Evolutionary conservation across 2,329 filamentous ascomycete genomes (phyloP).

Genomic region (Aspergillaceae sp.): DNA sequence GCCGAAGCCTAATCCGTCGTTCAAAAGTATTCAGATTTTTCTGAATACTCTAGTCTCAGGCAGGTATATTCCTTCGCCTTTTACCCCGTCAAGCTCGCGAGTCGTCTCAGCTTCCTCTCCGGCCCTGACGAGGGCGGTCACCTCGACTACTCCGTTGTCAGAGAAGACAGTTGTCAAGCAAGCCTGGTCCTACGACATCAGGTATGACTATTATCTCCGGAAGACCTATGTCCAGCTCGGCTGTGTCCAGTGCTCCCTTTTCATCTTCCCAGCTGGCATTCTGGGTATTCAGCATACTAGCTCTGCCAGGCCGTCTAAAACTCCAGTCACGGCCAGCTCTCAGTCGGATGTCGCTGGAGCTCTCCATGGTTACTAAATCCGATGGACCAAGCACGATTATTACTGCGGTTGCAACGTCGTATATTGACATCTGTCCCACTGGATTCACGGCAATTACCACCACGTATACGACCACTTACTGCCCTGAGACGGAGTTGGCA

Average conservation of each 20-base stretch:
- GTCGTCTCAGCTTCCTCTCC: background rate
- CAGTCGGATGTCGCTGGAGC: conserved; percentile 3
- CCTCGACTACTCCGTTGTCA: no score
- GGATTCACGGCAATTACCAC: conserved; percentile 36
- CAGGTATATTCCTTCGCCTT: no score
- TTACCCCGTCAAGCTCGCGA: background rate
- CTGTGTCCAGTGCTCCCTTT: no score
- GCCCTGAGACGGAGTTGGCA: conserved; percentile 23
- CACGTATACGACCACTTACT: conserved; percentile 31
- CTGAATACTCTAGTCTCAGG: no score
- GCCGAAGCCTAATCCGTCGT: conserved; percentile 11
- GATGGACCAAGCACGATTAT: conserved; percentile 20
- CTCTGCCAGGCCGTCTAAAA: background rate
- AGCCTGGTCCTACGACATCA: no score
- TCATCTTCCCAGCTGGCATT: background rate
- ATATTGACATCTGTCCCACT: conserved; percentile 35
- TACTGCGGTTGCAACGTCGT: conserved; percentile 33
- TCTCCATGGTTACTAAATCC: conserved; percentile 9
- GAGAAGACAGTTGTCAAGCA: no score
- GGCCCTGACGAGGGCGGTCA: background rate
- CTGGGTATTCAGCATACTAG: background rate
- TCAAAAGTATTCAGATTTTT: no score
- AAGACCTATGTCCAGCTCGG: no score
- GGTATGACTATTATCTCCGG: no score
- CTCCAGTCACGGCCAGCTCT: conserved; percentile 4